Evolutionary conservation across 2,329 filamentous ascomycete species (phyloP), one percentile per base, ranked within the genome.

Genomic region (Aspergillus bombycis): DNA sequence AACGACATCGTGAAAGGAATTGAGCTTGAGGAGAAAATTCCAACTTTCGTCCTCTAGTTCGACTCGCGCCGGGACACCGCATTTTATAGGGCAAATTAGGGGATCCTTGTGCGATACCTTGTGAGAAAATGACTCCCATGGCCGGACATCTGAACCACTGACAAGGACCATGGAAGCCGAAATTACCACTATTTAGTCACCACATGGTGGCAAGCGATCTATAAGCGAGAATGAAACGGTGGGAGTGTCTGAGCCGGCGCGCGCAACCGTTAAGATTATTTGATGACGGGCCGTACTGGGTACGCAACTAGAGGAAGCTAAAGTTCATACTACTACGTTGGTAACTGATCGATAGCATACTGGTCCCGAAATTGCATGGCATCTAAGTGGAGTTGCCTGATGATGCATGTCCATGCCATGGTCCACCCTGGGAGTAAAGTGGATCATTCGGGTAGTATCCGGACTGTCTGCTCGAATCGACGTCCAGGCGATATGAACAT

Each of bases 1-100:
- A 75, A 76, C 1, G 63, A 57, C 52, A 55, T 55, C 7, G 5
- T 41, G n/a, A 23, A 26, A 36, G n/a, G 5, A 21, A 32, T 38
- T 10, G 4, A 16, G 32, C 1, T 16, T 7, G 11, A 16, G 5
- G 21, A 19, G 9, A 19, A 21, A 16, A 12, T 7, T n/a, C 28
- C n/a, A 26, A 38, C 4, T 5, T 38, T 12, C 19, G 36, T 19
- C 7, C 8, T 26, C 32, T 36, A n/a, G 34, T 19, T 55, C 21
- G 4, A 36, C n/a, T 23, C 7, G 30, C 21, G n/a, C 14, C 8
- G n/a, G 12, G 11, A 38, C 10, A 12, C 23, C 12, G 9, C 11
- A n/a, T 10, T 55, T 38, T 55, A 36, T 55, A 55, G 21, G 12
- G 11, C 6, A n/a, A 53, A 53, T n/a, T 3, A 28, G 30, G 26